phyloP scores from a whole-genome alignment of 2,329 filamentous ascomycete species.

The Alternaria postmessia region DNA sequence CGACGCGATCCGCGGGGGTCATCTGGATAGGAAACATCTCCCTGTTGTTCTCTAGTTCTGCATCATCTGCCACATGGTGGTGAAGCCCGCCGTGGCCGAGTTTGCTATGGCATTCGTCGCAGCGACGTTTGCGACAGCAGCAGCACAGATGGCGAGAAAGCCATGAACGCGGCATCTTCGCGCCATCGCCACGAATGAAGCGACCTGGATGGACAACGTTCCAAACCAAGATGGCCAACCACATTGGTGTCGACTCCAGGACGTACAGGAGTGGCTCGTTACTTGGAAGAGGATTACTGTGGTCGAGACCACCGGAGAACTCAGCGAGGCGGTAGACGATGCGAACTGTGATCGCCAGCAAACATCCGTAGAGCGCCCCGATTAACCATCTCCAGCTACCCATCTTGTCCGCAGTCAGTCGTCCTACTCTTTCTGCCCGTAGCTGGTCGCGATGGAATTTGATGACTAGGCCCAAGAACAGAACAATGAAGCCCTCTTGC shows the following conservation, averaged over 20 bases:
- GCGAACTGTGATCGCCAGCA: conserved; percentile 57
- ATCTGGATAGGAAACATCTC: conserved; percentile 11
- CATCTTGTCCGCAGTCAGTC: conserved; percentile 16
- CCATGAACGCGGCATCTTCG: conserved; percentile 30
- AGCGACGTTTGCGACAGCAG: conserved; percentile 26
- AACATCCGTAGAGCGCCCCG: conserved; percentile 51
- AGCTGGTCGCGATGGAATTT: conserved; percentile 29
- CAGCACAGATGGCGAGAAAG: conserved; percentile 28
- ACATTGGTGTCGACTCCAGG: conserved; percentile 65
- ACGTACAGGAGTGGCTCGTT: conserved; percentile 62
- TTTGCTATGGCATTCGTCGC: conserved; percentile 24
- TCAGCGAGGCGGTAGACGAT: conserved; percentile 46
- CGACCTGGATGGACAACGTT: conserved; percentile 23
- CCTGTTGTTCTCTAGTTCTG: conserved; percentile 14
- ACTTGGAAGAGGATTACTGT: conserved; percentile 55
- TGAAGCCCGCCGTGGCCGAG: conserved; percentile 20
- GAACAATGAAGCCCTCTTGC: conserved; percentile 41
- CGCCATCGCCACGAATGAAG: conserved; percentile 24
- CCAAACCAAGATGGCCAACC: conserved; percentile 46
- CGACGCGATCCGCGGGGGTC: conserved; percentile 3
- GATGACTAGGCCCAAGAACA: conserved; percentile 28
- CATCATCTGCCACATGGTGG: conserved; percentile 10
- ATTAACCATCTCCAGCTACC: conserved; percentile 34
- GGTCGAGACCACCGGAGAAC: conserved; percentile 57
- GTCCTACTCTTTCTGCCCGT: conserved; percentile 21